Evolutionary conservation across 805 yeast species (phyloP).

Genomic region (Candida dajiaensis): DNA sequence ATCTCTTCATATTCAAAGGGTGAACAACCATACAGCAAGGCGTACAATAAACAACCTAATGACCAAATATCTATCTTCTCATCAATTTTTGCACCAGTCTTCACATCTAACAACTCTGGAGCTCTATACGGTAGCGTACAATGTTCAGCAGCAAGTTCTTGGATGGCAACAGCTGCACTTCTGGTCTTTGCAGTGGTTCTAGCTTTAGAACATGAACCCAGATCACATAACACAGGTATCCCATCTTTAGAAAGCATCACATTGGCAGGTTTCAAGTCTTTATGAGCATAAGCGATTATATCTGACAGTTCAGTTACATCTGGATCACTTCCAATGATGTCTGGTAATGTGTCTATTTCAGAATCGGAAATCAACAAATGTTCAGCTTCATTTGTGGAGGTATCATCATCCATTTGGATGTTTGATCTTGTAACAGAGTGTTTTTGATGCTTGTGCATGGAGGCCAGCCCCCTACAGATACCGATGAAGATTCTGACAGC

Average conservation of each 20-base stretch:
- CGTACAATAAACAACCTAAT: constrained; percentile 76
- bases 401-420: constrained; percentile 4
- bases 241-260: constrained; percentile 74
- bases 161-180: constrained; percentile 67
- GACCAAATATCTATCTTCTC: constrained; percentile 90
- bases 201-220: constrained; percentile 75
- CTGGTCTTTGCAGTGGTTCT: constrained; percentile 47
- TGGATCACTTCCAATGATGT: constrained; percentile 21
- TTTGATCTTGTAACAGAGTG: constrained; percentile 3
- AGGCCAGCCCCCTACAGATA: constrained; percentile 65
- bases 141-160: constrained; percentile 78
- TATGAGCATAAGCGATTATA: constrained; percentile 69
- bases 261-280: constrained; percentile 87
- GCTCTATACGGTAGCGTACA: constrained; percentile 86
- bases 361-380: constrained; percentile 18
- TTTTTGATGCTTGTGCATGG: constrained; percentile 49
- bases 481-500: constrained; percentile 60
- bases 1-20: constrained; percentile 85
- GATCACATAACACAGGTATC: constrained; percentile 72
- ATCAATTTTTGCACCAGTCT: constrained; percentile 55
- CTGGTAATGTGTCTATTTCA: constrained; percentile 18
- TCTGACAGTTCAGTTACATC: constrained; percentile 47
- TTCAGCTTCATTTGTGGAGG: constrained; percentile 19
- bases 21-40: constrained; percentile 69
- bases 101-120: constrained; percentile 81